Evolutionary conservation across 1,284 basidiomycete genomes (phyloP).

Genomic region (Trichosporon faecale): DNA sequence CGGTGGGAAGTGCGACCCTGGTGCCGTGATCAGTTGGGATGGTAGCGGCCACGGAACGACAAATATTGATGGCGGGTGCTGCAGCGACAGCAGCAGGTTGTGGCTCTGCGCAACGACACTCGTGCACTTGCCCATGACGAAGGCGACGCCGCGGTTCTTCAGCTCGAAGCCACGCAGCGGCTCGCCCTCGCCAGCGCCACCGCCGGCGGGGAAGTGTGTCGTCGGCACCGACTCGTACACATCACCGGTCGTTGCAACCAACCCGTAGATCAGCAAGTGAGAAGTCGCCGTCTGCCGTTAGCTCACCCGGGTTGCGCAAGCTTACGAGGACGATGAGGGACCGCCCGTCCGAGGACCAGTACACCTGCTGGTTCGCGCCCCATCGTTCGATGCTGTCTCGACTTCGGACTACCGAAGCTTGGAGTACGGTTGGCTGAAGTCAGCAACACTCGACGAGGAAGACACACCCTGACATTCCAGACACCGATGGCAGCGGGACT

Average conservation of each 20-base stretch:
- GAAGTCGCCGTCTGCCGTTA: slow-evolving; percentile 65
- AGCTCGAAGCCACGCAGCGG: slow-evolving; percentile 72
- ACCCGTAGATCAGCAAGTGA: slow-evolving; percentile 69
- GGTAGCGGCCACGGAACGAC: slow-evolving; percentile 43
- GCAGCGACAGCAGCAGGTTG: slow-evolving; percentile 37
- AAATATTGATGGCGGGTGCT: slow-evolving; percentile 41
- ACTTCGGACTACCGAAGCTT: slow-evolving; percentile 73
- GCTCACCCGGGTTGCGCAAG: neutral
- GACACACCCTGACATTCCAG: slow-evolving; percentile 76
- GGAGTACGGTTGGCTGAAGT: slow-evolving; percentile 68
- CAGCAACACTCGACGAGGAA: neutral
- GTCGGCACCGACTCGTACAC: slow-evolving; percentile 36
- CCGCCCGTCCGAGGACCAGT: slow-evolving; percentile 76
- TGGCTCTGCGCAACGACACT: slow-evolving; percentile 35
- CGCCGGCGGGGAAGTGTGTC: slow-evolving; percentile 60
- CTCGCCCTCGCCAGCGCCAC: slow-evolving; percentile 82
- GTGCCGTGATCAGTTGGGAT: slow-evolving; percentile 29
- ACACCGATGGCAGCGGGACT: slow-evolving; percentile 66
- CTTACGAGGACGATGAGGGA: slow-evolving; percentile 73
- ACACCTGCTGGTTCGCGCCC: slow-evolving; percentile 67
- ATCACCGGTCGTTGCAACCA: slow-evolving; percentile 60
- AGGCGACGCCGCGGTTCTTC: slow-evolving; percentile 58
- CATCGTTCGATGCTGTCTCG: slow-evolving; percentile 71
- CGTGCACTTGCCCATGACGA: slow-evolving; percentile 38
- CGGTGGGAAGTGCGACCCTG: slow-evolving; percentile 44